A percentile compares a stretch with the other conserved stretches of the same genome.
These are phyloP conservation scores for Colletotrichum plurivorum DNA, from an alignment of 2,329 filamentous ascomycete species.

Conservation along the genomic window DNA sequence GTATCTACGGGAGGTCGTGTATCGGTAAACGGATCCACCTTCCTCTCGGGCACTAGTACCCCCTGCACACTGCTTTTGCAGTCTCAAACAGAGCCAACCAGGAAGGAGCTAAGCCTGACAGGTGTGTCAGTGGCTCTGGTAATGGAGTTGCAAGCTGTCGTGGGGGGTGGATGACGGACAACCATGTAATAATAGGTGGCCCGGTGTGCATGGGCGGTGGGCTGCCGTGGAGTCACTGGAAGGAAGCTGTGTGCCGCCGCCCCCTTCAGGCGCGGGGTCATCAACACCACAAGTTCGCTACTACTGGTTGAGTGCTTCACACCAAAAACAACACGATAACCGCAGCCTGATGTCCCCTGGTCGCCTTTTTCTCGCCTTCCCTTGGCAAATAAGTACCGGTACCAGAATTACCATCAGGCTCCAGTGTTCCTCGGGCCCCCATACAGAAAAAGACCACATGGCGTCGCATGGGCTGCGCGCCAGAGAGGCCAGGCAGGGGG, in stretches of 20 bases:
- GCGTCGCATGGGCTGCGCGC: conserved; percentile 18
- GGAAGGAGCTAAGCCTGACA: conserved; percentile 8
- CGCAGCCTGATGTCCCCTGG: conserved; percentile 28
- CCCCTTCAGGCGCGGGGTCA: not conserved
- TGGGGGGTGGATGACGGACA: too few relatives aligned
- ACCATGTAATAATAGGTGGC: too few relatives aligned
- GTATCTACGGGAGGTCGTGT: too few relatives aligned
- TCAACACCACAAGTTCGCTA: not conserved
- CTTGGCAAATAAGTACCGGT: conserved; percentile 25
- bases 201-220: too few relatives aligned
- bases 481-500: not conserved
- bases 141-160: conserved; percentile 15
- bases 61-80: too few relatives aligned
- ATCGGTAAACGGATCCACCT: too few relatives aligned
- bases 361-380: conserved; percentile 2
- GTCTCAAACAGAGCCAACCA: too few relatives aligned
- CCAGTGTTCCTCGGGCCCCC: conserved; percentile 25
- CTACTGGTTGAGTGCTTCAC: conserved; percentile 28
- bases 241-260: too few relatives aligned
- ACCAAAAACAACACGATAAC: conserved; percentile 17
- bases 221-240: too few relatives aligned
- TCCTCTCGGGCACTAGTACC: too few relatives aligned
- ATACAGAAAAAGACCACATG: conserved; percentile 29
- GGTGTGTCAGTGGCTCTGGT: conserved; percentile 18
- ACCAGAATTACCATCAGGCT: conserved; percentile 28